These are phyloP conservation scores for Plasmodium knowlesi DNA, from an alignment of 169 alveolate species.

Conservation along the genomic window DNA sequence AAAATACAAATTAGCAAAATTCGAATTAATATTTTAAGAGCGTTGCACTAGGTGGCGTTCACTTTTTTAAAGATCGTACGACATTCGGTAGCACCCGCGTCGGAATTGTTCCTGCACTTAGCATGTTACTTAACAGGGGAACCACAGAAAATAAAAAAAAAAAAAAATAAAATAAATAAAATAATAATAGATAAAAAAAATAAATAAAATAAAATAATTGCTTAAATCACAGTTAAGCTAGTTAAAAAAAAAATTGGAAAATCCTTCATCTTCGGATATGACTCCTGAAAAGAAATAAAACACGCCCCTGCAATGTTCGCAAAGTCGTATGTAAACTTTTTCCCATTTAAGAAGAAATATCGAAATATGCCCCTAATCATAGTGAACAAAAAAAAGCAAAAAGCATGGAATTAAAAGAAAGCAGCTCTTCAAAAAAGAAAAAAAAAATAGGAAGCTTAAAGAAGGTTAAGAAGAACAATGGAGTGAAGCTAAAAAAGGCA, in stretches of 20 bases:
- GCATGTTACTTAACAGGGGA: background rate
- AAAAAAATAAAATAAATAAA: no score
- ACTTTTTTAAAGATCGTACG: background rate
- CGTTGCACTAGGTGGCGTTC: background rate
- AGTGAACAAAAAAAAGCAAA: background rate
- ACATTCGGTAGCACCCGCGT: background rate
- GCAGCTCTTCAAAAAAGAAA: background rate
- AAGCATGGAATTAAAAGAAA: conserved; percentile 36
- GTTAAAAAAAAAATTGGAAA: background rate
- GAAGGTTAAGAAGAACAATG: conserved; percentile 13
- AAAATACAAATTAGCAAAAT: background rate
- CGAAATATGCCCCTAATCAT: background rate
- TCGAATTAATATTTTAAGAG: background rate
- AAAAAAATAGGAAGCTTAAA: conserved; percentile 1
- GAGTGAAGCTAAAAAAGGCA: conserved; percentile 3
- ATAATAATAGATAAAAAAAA: no score
- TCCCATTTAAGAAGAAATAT: background rate
- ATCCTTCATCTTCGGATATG: background rate
- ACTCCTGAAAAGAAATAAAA: background rate
- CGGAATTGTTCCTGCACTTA: background rate
- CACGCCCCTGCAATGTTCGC: background rate
- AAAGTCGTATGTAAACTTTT: background rate
- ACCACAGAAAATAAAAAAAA: background rate
- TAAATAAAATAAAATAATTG: background rate
- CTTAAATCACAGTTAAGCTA: background rate